Base-by-base conservation (phyloP, 192 early-diverging fungal species). In the Podila verticillata region DNA sequence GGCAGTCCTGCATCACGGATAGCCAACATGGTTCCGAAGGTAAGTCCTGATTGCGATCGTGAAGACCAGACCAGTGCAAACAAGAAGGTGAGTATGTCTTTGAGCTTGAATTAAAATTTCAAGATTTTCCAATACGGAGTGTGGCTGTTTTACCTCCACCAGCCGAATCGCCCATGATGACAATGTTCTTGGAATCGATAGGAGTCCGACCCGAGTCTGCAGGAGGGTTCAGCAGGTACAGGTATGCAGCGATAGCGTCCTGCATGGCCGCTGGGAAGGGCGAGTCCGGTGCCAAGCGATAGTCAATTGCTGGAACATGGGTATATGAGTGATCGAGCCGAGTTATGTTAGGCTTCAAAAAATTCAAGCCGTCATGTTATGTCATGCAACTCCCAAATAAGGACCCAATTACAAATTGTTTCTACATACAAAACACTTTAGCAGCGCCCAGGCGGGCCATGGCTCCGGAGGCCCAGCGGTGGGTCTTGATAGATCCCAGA, bases 181-280 rank as follows among this genome's bases (percentile, higher is more conserved):
- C 82, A 70, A 94, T 87, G 61, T 92, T 84, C 13, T 85, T 77
- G 10, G 86, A 73, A 39, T 87, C 83, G 10, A 88, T 71, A 2
- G 91, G 84, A 12, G 73, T 28, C 34, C 90, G 87, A 2, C 85
- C 86, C 7, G 83, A 63, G 57, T 83, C 77, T 24, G 68, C 56
- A 17, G 86, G 86, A 39, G 85, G 87, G 26, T 87, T 72, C 15
- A 92, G 74, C 24, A 97, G 82, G 60, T 87, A 90, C 19, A 88
- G 67, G 74, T 95, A 97, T 0, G 93, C 89, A 26, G 91, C 87
- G 24, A 96, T 70, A 56, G 92, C 90, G 80, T 98, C 97, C 57
- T 93, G 88, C 4, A 98, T 73, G 24, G 94, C 94, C 57, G 90
- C 82, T 2, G 97, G 97, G 73, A 95, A 98, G 22, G 91, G 88